A percentile compares a stretch with the other conserved stretches of the same genome.
These are phyloP conservation scores for Pholiota adiposa DNA, from an alignment of 1,284 basidiomycete species.

Conservation along the genomic window DNA sequence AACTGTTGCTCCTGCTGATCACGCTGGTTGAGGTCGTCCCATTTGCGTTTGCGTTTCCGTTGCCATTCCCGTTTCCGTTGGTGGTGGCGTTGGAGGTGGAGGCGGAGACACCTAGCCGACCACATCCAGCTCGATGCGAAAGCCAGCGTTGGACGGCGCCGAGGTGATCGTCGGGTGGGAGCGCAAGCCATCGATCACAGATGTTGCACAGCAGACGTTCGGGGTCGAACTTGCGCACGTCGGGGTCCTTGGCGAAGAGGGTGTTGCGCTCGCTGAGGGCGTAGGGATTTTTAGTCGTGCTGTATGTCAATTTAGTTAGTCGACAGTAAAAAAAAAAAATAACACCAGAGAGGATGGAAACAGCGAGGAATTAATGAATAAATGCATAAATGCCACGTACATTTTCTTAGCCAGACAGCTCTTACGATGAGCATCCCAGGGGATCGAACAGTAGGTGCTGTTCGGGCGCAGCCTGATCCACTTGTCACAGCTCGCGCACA, in stretches of 20 bases:
- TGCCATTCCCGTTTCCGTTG: no score
- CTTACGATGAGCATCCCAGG: constrained; percentile 78
- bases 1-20: no score
- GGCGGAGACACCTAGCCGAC: no score
- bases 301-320: constrained; percentile 24
- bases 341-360: no score
- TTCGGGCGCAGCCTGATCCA: constrained; percentile 82
- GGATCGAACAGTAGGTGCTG: constrained; percentile 81
- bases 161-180: constrained; percentile 56
- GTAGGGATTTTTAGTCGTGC: constrained; percentile 54
- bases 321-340: no score
- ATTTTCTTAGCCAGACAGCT: constrained; percentile 76
- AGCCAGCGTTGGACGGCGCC: constrained; percentile 58
- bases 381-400: constrained; percentile 38
- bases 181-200: constrained; percentile 67
- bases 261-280: constrained; percentile 63
- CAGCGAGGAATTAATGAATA: no score
- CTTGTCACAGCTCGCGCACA: constrained; percentile 78
- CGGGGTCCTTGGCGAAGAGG: constrained; percentile 62
- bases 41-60: no score
- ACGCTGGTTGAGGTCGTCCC: no score
- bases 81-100: constrained; percentile 21
- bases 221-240: constrained; percentile 70
- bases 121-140: no score
- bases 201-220: constrained; percentile 69